Base-by-base conservation (phyloP, 805 yeast genomes). In the Hanseniaspora lachancei region DNA sequence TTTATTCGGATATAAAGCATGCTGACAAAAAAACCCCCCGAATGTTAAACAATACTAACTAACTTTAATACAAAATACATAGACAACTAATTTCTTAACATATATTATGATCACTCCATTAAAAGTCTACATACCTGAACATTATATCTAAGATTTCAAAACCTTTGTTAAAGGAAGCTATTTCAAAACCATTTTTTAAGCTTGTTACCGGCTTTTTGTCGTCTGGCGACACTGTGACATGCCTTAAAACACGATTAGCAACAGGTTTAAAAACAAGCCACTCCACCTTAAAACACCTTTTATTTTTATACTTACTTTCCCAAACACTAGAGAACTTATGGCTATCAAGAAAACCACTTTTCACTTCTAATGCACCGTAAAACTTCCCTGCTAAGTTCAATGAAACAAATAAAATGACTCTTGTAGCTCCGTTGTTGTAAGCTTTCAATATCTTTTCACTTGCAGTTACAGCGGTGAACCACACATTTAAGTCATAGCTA, bases 401-500 rank as follows among this genome's bases (percentile, higher is more conserved):
- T 60, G 80, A 79, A 61, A 79, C 80, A 60, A 80, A 74, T 27
- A 81, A 64, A 59, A 70, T 76, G 0, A 81, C 65, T 3, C 60
- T 49, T 32, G 52, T 34, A 21, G 57, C 43, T 49, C 62, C 39
- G 21, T 32, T 27, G 13, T 57, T 49, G 61, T 59, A 79, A 0
- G 81, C 79, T 54, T 66, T 70, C 47, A 75, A 70, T 47, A 80
- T 67, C 51, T 82, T 67, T 57, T 71, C 74, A 60, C 79, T 80
- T 0, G 84, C 85, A 52, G 74, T 67, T 34, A 72, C 76, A 0
- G 84, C 80, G 0, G 84, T 78, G 0, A 83, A 73, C 85, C 86
- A 80, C 24, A 79, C 71, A 12, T 72, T 71, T 58, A 78, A 70
- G 47, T 66, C 58, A 58, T 74, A 75, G 2, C 83, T 76, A 9